Conservation (phyloP, 2,329 filamentous ascomycete genomes). For the Pochonia chlamydosporia region DNA sequence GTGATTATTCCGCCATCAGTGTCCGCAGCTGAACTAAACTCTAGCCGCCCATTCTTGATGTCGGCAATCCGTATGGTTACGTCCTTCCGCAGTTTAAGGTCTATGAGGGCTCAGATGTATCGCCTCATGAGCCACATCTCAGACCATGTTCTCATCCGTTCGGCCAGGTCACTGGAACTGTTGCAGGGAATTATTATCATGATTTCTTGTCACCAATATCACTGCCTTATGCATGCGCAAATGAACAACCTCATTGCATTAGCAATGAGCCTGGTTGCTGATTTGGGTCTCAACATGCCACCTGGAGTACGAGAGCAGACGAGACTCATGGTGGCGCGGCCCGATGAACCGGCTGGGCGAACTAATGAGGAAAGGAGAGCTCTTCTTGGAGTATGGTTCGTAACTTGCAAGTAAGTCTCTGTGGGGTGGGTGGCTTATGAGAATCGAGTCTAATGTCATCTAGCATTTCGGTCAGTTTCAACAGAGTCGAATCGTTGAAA, state of each 20-base stretch:
- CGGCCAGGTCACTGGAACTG: constrained; percentile 44
- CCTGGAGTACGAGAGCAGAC: constrained; percentile 36
- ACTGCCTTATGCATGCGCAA: constrained; percentile 48
- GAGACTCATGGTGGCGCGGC: constrained; percentile 35
- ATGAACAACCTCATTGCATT: constrained; percentile 45
- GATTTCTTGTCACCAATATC: constrained; percentile 47
- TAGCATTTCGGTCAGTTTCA: constrained; percentile 34
- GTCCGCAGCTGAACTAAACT: constrained; percentile 29
- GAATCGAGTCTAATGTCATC: background rate
- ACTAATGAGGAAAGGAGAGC: constrained; percentile 48
- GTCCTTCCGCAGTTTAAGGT: constrained; percentile 38
- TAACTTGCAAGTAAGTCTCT: constrained; percentile 42
- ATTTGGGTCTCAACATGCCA: constrained; percentile 38
- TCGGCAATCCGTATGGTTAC: constrained; percentile 44
- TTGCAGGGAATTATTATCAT: constrained; percentile 44
- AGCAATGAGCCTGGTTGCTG: constrained; percentile 39
- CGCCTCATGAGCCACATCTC: constrained; percentile 38
- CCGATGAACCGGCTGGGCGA: constrained; percentile 29
- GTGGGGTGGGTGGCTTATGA: fast-evolving
- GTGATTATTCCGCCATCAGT: constrained; percentile 34
- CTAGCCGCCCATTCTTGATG: constrained; percentile 41
- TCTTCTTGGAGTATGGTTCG: constrained; percentile 48
- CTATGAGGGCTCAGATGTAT: constrained; percentile 45
- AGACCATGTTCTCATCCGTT: constrained; percentile 43
- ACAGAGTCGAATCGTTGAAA: constrained; percentile 41